These are phyloP conservation scores for Trypanosoma caninum DNA, from an alignment of 208 protist species.

Conservation along the genomic window DNA sequence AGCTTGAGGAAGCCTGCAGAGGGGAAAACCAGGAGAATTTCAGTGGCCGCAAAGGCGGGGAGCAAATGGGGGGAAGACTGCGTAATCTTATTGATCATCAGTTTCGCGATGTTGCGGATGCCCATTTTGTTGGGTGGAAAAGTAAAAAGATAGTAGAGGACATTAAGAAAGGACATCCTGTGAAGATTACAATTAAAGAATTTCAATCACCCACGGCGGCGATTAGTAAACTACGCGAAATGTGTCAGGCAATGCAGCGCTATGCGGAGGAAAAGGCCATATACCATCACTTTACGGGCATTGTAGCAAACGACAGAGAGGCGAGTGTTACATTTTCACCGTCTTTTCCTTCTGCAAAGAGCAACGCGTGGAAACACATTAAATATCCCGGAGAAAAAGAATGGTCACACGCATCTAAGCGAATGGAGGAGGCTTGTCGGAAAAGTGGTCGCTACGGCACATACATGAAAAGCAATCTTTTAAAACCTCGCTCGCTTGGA, in stretches of 20 bases:
- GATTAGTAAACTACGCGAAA: conserved; percentile 75
- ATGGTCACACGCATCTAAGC: conserved; percentile 56
- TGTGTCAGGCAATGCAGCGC: conserved; percentile 68
- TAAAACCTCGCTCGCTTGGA: conserved; percentile 76
- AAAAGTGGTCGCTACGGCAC: conserved; percentile 70
- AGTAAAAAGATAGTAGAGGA: conserved; percentile 86
- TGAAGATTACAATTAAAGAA: conserved; percentile 77
- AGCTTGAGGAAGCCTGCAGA: conserved; percentile 40
- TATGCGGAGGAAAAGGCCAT: conserved; percentile 58
- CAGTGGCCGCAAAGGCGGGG: neutral
- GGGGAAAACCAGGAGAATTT: conserved; percentile 19
- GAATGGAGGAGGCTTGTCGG: conserved; percentile 71
- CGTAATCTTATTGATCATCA: conserved; percentile 59
- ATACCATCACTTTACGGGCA: conserved; percentile 77
- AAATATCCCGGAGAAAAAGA: conserved; percentile 82
- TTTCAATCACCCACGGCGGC: conserved; percentile 75
- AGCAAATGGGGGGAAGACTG: conserved; percentile 1
- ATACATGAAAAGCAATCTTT: conserved; percentile 53
- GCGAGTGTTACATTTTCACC: conserved; percentile 68
- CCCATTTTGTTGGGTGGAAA: conserved; percentile 87
- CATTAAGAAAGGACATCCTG: conserved; percentile 65
- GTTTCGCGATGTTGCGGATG: conserved; percentile 87
- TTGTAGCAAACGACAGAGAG: conserved; percentile 76
- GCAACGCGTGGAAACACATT: conserved; percentile 50
- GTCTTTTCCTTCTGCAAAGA: conserved; percentile 24